Base-by-base conservation (phyloP, 2,329 filamentous ascomycete species). In the Xylariaceae sp. region DNA sequence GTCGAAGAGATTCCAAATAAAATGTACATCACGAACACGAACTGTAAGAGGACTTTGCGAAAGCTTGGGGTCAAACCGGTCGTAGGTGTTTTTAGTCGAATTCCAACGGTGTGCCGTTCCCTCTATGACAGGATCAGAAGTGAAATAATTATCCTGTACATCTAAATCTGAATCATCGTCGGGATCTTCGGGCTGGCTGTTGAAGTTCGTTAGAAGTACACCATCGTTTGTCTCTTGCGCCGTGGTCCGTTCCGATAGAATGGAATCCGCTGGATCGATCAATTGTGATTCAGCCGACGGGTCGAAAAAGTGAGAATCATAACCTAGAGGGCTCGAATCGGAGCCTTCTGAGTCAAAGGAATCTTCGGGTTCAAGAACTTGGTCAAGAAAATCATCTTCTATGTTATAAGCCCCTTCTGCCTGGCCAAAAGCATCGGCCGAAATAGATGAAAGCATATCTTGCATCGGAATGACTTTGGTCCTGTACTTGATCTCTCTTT, bases 1-100 rank as follows among this genome's bases (percentile, higher is more conserved):
- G 73, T 99, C 94, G 69, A 94, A 97, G 1, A 99, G 75, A 65
- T 99, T 96, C 94, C 94, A 99, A 54, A 97, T 97, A 47, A 97
- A 75, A 66, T 97, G 90, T 6, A 96, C 86, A 65, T 97, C 90
- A 22, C 89, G 86, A 14, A 97, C 80, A 5, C 84, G 84, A 2
- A 97, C 77, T 57, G 84, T 86, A 13, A 99, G 72, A 6, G 93
- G 90, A 56, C 87, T 89, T 48, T 77, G 78, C 38, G 78, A 77
- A 9, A 86, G 75, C 55, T 86, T 83, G 10, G 74, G 69, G 45
- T 82, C 77, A 41, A 87, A 85, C 40, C 79, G 75, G 48, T 88
- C 86, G 61, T 94, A 94, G 1, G 81, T 83, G 61, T 93, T 92
- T 59, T 82, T 84, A 1, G 78, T 75, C 1, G 89, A 91, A 68